Evolutionary conservation across 2,329 filamentous ascomycete genomes (phyloP), one percentile per base, ranked within the genome.

Genomic region (Neopestalotiopsis sp.): DNA sequence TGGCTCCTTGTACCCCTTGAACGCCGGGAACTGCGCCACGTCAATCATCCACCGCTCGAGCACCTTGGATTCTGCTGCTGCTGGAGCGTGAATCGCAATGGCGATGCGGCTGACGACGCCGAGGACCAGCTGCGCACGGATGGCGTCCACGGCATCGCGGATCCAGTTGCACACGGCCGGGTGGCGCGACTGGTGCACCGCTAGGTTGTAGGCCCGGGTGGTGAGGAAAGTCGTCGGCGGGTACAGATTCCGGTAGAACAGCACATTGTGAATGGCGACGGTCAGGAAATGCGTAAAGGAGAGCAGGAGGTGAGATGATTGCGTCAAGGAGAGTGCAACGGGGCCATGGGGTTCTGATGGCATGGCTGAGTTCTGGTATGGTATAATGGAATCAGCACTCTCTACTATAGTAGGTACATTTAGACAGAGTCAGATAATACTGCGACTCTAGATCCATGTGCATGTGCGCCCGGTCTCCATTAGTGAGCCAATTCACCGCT

Each of bases 91-190:
- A 69, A 89, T 76, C 5, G 85, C 84, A 57, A 89, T 75, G 40
- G 81, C 85, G 61, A 89, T 78, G 66, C 84, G 81, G 30, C 82
- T 78, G 14, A 84, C 86, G 61, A 79, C 70, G 32, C 85, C 87
- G 10, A 84, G 87, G 62, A 92, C 86, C 45, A 97, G 85, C 81
- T 97, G 92, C 3, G 84, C 85, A 70, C 89, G 86, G 28, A 94
- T 88, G 45, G 94, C 92, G 71, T 90, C 84, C 57, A 96, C 88
- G 73, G 94, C 94, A 78, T 96, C 92, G 77, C 87, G 89, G 80
- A 97, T 90, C 92, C 95, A 98, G 75, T 89, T 84, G 85, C 94
- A 97, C 72, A 97, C 92, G 74, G 89, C 89, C 0, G 95, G 94
- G 80, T 97, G 94, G 69, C 94, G 92, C 70, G 90, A 95, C 79